Base-by-base conservation (phyloP, 495 filamentous ascomycete genomes). In the Lindgomyces ingoldianus region DNA sequence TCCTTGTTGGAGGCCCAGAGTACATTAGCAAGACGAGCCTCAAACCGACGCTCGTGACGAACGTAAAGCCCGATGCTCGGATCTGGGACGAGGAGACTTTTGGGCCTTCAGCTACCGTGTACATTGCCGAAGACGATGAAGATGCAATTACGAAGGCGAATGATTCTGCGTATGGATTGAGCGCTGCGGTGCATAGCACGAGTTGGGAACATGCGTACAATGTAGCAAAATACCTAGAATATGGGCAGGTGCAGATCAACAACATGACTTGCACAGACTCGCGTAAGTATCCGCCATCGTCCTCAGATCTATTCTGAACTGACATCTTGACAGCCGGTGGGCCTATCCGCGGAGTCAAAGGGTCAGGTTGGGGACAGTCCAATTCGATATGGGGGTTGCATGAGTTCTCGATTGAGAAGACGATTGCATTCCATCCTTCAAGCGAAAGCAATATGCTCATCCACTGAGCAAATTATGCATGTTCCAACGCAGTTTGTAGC, bases 261-360 rank as follows among this genome's bases (percentile, higher is more conserved):
- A 81, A 77, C 42, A 85, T 91, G 82, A 89, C n/a, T n/a, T n/a
- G n/a, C n/a, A n/a, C n/a, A n/a, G n/a, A n/a, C n/a, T n/a, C n/a
- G n/a, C n/a, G n/a, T n/a, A n/a, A n/a, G n/a, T n/a, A n/a, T n/a
- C n/a, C n/a, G n/a, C n/a, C n/a, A n/a, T n/a, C n/a, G n/a, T n/a
- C n/a, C n/a, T n/a, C n/a, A n/a, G n/a, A n/a, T n/a, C n/a, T n/a
- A n/a, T n/a, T n/a, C n/a, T n/a, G 86, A 1, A 81, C 95, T 1
- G 90, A 96, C 70, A 91, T 96, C 60, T 90, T 93, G 76, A 74
- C 84, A 12, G 77, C 78, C 14, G 72, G 93, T 57, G 89, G 90
- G 3, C 91, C 95, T 74, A 91, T n/a, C n/a, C n/a, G 92, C 22
- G 92, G 92, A 24, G 85, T 85, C 70, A 96, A 96, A 82, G 83